Conservation (phyloP, 148 eudicot genomes). For the Cornus kousa region DNA sequence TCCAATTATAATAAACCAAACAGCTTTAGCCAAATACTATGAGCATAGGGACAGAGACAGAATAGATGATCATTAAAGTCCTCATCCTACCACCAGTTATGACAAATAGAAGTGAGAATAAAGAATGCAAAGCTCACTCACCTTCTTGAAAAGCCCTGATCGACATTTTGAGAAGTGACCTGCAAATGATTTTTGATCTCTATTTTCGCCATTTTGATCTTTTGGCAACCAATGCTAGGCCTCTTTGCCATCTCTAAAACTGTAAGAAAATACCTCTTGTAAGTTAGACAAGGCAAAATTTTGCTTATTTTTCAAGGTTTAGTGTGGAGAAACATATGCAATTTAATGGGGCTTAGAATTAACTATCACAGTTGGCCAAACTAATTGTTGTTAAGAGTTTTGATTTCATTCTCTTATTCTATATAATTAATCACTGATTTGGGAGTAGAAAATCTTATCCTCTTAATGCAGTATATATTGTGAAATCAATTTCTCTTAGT, state of each 20-base stretch:
- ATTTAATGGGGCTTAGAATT: constrained; percentile 24
- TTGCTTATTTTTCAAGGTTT: background rate
- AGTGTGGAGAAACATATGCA: background rate
- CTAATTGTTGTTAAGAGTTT: constrained; percentile 6
- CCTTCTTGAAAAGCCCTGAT: constrained; percentile 55
- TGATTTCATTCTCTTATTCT: background rate
- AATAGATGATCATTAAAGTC: too few relatives aligned
- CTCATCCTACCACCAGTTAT: too few relatives aligned
- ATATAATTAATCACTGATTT: constrained; percentile 37
- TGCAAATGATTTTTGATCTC: constrained; percentile 52
- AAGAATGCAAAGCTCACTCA: too few relatives aligned
- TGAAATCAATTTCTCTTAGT: constrained; percentile 25
- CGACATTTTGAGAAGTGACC: constrained; percentile 67
- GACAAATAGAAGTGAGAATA: too few relatives aligned
- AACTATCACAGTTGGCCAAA: constrained; percentile 2
- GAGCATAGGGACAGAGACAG: too few relatives aligned
- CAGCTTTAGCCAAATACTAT: too few relatives aligned
- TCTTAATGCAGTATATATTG: constrained; percentile 32
- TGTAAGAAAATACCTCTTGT: too few relatives aligned
- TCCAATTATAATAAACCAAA: too few relatives aligned
- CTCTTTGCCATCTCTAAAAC: too few relatives aligned
- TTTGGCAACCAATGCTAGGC: too few relatives aligned
- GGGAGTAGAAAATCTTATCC: constrained; percentile 39
- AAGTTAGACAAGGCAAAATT: too few relatives aligned
- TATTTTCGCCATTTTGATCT: too few relatives aligned